Evolutionary conservation across 306 rosid genomes (phyloP).

Genomic region (Pyrus betulifolia): DNA sequence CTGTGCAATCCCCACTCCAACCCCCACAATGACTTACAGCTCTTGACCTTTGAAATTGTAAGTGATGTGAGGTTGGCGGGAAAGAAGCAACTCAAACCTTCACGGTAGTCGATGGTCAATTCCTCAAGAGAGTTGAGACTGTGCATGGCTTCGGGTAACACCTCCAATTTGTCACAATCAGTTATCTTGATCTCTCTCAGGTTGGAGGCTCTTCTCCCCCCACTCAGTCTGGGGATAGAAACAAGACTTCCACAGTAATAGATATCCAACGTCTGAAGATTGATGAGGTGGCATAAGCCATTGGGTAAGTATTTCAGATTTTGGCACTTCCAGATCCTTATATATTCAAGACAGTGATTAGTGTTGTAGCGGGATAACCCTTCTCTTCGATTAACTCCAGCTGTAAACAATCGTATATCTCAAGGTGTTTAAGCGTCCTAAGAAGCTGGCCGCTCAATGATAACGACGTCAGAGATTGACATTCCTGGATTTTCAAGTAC

Average conservation of each 20-base stretch:
- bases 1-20: constrained; percentile 4
- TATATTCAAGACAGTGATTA: neutral
- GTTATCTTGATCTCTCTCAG: fast-evolving
- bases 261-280: neutral
- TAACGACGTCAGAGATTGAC: neutral
- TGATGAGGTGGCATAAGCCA: neutral
- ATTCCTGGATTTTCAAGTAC: neutral
- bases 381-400: neutral
- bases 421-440: neutral
- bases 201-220: too few species aligned
- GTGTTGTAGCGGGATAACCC: neutral
- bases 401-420: neutral
- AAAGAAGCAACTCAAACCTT: neutral
- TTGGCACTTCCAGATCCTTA: neutral
- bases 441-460: neutral
- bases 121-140: constrained; percentile 10
- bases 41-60: neutral
- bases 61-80: constrained; percentile 19
- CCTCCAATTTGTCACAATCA: neutral
- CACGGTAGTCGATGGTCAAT: neutral
- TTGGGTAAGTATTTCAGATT: neutral
- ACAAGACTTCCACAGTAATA: neutral
- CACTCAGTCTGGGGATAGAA: neutral
- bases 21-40: neutral
- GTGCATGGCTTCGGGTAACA: neutral